These are phyloP conservation scores for Fusarium sp. DNA, from an alignment of 2,329 filamentous ascomycete species.

Conservation along the genomic window DNA sequence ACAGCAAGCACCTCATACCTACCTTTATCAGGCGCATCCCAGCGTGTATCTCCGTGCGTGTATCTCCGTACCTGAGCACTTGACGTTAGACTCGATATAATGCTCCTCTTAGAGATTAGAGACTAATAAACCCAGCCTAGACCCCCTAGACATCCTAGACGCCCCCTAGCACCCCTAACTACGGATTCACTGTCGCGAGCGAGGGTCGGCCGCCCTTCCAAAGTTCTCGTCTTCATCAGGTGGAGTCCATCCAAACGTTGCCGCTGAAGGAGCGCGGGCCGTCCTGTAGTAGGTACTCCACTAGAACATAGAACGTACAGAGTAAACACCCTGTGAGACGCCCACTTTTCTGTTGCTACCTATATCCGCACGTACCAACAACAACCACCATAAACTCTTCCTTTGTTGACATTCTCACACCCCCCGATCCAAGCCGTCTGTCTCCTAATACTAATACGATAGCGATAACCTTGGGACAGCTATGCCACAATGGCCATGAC, in stretches of 20 bases:
- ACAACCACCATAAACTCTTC: constrained; percentile 31
- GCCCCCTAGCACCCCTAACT: too few relatives aligned
- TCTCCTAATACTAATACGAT: not conserved
- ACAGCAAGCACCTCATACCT: not conserved
- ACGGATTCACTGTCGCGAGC: not conserved
- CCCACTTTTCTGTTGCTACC: not conserved
- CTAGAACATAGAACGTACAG: constrained; percentile 12
- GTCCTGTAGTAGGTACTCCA: constrained; percentile 19
- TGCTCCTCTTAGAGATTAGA: too few relatives aligned
- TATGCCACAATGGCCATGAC: constrained; percentile 50
- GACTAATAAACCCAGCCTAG: too few relatives aligned
- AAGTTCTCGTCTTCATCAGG: not conserved
- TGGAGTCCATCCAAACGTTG: constrained; percentile 2
- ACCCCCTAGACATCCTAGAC: not conserved
- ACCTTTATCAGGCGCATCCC: too few relatives aligned
- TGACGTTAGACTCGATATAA: too few relatives aligned
- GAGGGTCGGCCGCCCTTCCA: constrained; percentile 23
- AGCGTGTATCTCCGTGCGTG: too few relatives aligned
- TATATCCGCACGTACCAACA: constrained; percentile 37
- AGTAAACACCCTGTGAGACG: constrained; percentile 16
- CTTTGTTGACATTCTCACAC: constrained; percentile 40
- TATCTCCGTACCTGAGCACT: too few relatives aligned
- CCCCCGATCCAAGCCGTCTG: constrained; percentile 27
- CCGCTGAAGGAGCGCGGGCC: constrained; percentile 29
- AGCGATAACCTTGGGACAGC: not conserved